Evolutionary conservation across 2,329 filamentous ascomycete genomes (phyloP).

Genomic region (Xylaria sp.): DNA sequence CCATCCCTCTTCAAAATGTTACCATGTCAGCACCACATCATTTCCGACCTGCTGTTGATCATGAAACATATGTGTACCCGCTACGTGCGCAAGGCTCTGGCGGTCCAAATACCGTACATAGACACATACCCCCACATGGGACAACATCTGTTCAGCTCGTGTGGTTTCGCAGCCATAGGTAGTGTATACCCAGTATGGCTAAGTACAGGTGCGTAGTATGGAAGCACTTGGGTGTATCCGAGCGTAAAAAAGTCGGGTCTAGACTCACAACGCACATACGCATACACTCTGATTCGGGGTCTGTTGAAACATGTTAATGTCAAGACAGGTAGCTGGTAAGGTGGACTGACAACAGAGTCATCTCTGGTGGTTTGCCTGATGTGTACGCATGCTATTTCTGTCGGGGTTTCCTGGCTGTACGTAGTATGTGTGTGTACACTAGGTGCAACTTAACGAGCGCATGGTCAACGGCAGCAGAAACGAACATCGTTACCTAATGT

Average conservation of each 20-base stretch:
- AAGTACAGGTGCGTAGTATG: not conserved
- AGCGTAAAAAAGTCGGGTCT: not conserved
- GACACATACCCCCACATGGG: not conserved
- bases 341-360: not conserved
- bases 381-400: not conserved
- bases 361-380: not conserved
- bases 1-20: not conserved
- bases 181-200: not conserved
- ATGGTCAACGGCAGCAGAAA: slow-evolving; percentile 8
- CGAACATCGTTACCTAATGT: slow-evolving; percentile 16
- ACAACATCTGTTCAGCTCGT: slow-evolving; percentile 1
- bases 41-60: not conserved
- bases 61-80: slow-evolving; percentile 1
- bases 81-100: not conserved
- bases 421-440: not conserved
- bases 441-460: not conserved
- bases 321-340: not conserved
- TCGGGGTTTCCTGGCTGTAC: not conserved
- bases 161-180: not conserved
- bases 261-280: not conserved
- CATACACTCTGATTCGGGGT: not conserved
- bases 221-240: not conserved
- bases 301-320: no score
- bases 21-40: slow-evolving; percentile 6
- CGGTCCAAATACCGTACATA: not conserved